Conservation (phyloP, 176 grass and related monocot genomes). For the Ensete glaucum region DNA sequence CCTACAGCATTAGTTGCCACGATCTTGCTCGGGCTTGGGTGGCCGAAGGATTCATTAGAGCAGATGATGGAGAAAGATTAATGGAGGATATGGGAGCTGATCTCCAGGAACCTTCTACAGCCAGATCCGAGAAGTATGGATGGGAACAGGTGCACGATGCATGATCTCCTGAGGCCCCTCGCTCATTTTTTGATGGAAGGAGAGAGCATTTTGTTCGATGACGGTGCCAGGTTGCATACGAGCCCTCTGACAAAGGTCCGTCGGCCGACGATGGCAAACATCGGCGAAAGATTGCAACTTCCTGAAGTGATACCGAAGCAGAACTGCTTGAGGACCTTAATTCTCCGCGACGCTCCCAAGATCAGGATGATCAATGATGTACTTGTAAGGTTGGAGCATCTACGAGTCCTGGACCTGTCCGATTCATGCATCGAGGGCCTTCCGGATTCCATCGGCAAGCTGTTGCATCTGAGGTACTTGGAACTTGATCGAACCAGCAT, state of each 20-base stretch:
- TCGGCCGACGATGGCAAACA: neutral
- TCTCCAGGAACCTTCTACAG: too few species aligned
- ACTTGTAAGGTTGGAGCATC: slow-evolving; percentile 27
- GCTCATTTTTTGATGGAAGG: too few species aligned
- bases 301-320: neutral
- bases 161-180: too few species aligned
- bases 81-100: too few species aligned
- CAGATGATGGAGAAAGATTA: too few species aligned
- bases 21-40: too few species aligned
- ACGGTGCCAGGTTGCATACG: too few species aligned
- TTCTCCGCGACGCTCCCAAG: slow-evolving; percentile 43
- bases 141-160: too few species aligned
- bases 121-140: neutral
- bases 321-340: slow-evolving; percentile 39
- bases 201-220: too few species aligned
- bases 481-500: slow-evolving; percentile 61
- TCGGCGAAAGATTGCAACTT: neutral
- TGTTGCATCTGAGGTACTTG: slow-evolving; percentile 73
- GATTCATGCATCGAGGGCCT: slow-evolving; percentile 43
- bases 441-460: slow-evolving; percentile 45
- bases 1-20: too few species aligned
- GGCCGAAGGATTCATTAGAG: too few species aligned
- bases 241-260: neutral
- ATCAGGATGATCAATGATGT: slow-evolving; percentile 43
- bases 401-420: slow-evolving; percentile 54